These are phyloP conservation scores for Saturnispora gosingensis DNA, from an alignment of 805 yeast species.

Conservation along the genomic window DNA sequence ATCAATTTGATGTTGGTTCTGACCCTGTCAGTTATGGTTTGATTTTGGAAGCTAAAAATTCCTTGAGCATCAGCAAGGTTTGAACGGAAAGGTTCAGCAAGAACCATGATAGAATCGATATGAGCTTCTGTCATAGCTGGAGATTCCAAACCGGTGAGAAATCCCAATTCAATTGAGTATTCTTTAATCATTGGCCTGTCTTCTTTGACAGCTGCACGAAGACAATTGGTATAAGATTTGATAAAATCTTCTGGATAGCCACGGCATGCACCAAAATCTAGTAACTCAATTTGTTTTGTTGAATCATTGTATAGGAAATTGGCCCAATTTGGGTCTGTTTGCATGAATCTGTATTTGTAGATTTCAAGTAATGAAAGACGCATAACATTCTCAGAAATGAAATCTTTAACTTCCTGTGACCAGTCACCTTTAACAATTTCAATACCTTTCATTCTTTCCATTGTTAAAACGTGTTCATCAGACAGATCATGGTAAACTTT, in stretches of 20 bases:
- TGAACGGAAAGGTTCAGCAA: slow-evolving; percentile 85
- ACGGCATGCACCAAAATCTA: slow-evolving; percentile 95
- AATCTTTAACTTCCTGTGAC: slow-evolving; percentile 64
- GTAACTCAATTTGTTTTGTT: slow-evolving; percentile 68
- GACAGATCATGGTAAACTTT: slow-evolving; percentile 67
- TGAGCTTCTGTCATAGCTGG: slow-evolving; percentile 86
- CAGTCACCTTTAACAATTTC: slow-evolving; percentile 74
- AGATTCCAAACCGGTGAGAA: slow-evolving; percentile 84
- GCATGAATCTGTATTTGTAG: slow-evolving; percentile 83
- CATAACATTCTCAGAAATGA: slow-evolving; percentile 82
- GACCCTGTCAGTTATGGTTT: slow-evolving; percentile 91
- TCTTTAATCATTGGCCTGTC: slow-evolving; percentile 58
- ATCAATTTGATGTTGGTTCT: slow-evolving; percentile 79
- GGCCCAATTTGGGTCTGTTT: slow-evolving; percentile 99
- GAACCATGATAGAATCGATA: slow-evolving; percentile 76
- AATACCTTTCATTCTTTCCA: slow-evolving; percentile 78
- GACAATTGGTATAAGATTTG: slow-evolving; percentile 53
- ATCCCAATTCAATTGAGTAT: slow-evolving; percentile 69
- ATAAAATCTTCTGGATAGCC: slow-evolving; percentile 64
- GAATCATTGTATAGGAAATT: slow-evolving; percentile 74
- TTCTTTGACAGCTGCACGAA: slow-evolving; percentile 63
- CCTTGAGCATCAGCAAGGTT: slow-evolving; percentile 34
- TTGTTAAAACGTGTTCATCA: slow-evolving; percentile 77
- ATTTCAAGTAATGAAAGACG: slow-evolving; percentile 79
- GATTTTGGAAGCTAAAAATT: slow-evolving; percentile 63